Evolutionary conservation across 805 yeast genomes (phyloP).

Genomic region (Starmera pachycereana): DNA sequence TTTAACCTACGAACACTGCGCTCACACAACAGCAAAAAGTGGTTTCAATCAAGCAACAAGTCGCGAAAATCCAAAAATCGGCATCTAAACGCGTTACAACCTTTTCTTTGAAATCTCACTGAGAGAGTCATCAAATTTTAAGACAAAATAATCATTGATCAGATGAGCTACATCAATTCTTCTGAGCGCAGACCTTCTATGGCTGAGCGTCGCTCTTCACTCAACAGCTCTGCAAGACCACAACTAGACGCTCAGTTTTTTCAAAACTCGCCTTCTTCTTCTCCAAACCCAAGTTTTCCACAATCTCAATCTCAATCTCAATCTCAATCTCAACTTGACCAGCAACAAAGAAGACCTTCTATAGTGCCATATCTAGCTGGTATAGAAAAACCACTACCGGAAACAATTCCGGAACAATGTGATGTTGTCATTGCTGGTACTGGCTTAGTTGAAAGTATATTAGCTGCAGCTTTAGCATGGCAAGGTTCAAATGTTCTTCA

Average conservation of each 20-base stretch:
- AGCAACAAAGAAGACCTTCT: conserved; percentile 16
- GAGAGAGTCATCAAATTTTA: too few relatives aligned
- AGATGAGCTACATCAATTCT: background rate
- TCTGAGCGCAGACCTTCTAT: conserved; percentile 47
- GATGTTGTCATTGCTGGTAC: conserved; percentile 92
- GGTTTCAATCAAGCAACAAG: too few relatives aligned
- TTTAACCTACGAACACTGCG: too few relatives aligned
- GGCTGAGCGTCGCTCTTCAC: conserved; percentile 52
- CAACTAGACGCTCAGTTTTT: conserved; percentile 26
- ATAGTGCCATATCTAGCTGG: conserved; percentile 67
- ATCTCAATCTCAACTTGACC: background rate
- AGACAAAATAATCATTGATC: too few relatives aligned
- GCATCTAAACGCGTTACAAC: too few relatives aligned
- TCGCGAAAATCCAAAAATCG: too few relatives aligned
- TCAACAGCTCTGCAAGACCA: conserved; percentile 25
- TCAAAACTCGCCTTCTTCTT: conserved; percentile 46
- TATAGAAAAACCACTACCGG: conserved; percentile 61
- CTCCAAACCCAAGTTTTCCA: background rate
- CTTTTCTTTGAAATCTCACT: too few relatives aligned
- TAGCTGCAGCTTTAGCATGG: conserved; percentile 95
- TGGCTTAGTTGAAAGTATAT: conserved; percentile 76
- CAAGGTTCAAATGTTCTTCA: conserved; percentile 95
- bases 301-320: background rate
- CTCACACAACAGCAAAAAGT: too few relatives aligned
- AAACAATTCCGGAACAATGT: conserved; percentile 53